Evolutionary conservation across 345 rosid genomes (phyloP).

Genomic region (Firmiana major): DNA sequence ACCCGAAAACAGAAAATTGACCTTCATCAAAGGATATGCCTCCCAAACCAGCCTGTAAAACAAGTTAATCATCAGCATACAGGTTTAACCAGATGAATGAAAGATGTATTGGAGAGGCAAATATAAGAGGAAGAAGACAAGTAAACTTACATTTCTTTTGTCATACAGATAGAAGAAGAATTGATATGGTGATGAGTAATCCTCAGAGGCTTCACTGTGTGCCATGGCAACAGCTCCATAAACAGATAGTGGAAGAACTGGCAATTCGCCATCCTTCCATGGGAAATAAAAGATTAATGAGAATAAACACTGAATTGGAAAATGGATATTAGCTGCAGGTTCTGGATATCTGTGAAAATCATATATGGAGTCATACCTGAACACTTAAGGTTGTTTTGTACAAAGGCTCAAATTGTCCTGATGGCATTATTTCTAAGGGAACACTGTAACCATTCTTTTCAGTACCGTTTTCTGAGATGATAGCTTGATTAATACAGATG

Average conservation of each 20-base stretch:
- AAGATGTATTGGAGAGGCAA: background rate
- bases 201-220: constrained; percentile 69
- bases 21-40: constrained; percentile 97
- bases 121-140: background rate
- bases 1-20: constrained; percentile 92
- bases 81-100: background rate
- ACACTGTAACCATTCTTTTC: constrained; percentile 57
- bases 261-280: constrained; percentile 79
- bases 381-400: constrained; percentile 66
- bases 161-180: constrained; percentile 91
- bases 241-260: constrained; percentile 82
- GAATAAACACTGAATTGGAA: background rate
- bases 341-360: background rate
- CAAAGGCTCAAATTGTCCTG: constrained; percentile 92
- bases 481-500: constrained; percentile 62
- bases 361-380: constrained; percentile 44
- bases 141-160: constrained; percentile 66
- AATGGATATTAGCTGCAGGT: background rate
- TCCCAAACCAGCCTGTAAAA: constrained; percentile 72
- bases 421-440: constrained; percentile 86
- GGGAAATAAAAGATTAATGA: constrained; percentile 4
- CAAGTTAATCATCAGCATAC: constrained; percentile 1
- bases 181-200: constrained; percentile 84
- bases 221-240: constrained; percentile 96
- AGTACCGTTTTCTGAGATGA: constrained; percentile 51